Conservation (phyloP, 2,329 filamentous ascomycete genomes). For the Fusarium domesticum region DNA sequence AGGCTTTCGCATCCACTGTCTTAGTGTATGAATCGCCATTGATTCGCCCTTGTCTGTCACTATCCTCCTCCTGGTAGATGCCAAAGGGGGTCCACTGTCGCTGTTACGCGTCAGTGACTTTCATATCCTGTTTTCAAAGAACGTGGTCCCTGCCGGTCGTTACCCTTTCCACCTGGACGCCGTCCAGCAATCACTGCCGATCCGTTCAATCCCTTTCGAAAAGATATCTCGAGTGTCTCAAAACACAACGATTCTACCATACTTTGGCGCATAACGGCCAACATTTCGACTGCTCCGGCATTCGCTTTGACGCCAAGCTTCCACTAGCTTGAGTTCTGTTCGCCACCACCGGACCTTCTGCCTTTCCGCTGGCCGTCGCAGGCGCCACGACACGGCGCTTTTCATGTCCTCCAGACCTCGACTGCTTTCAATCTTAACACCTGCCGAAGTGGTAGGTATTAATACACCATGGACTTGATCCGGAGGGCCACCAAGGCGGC, state of each 20-base stretch:
- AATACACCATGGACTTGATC: slow-evolving; percentile 54
- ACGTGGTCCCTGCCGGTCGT: slow-evolving; percentile 30
- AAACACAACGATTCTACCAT: slow-evolving; percentile 1
- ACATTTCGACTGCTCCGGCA: too few relatives aligned
- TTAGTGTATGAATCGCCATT: slow-evolving; percentile 11
- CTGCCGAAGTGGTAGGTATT: slow-evolving; percentile 38
- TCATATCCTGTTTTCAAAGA: slow-evolving; percentile 23
- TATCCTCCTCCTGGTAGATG: slow-evolving; percentile 3
- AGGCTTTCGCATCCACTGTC: slow-evolving; percentile 7
- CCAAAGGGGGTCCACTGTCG: slow-evolving; percentile 19
- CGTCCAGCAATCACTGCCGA: neutral
- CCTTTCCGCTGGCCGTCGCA: slow-evolving; percentile 16
- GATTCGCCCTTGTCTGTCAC: slow-evolving; percentile 5
- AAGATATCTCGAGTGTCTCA: too few relatives aligned
- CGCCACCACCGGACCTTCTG: slow-evolving; percentile 9
- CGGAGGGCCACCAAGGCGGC: slow-evolving; percentile 53
- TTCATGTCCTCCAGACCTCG: slow-evolving; percentile 24
- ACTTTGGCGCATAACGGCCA: too few relatives aligned
- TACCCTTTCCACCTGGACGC: slow-evolving; percentile 13
- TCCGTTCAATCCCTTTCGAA: neutral
- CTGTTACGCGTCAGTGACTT: slow-evolving; percentile 27
- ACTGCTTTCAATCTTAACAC: slow-evolving; percentile 36
- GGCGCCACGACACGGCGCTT: slow-evolving; percentile 29
- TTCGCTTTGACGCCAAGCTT: neutral
- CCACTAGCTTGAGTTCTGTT: slow-evolving; percentile 3